Percentiles rank a stretch among this genome's conserved stretches.
These are phyloP conservation scores for Silene uniflora DNA, from an alignment of 148 eudicot species.

Conservation along the genomic window DNA sequence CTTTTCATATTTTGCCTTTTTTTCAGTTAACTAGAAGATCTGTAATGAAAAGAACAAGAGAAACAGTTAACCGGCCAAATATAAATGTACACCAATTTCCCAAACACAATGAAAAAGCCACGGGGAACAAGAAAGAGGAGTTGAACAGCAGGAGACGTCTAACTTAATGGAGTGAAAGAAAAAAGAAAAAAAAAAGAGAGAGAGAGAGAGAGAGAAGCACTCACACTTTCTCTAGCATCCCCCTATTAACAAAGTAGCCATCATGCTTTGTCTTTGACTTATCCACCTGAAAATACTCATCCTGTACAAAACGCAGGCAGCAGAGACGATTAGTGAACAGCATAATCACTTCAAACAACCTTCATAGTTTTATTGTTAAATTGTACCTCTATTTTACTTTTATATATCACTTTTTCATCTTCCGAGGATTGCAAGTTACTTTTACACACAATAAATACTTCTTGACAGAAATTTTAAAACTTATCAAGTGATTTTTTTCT, in stretches of 20 bases:
- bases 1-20: not conserved
- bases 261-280: slow-evolving; percentile 93
- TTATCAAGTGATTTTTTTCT: no score
- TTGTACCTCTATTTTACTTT: not conserved
- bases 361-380: no score
- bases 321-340: not conserved
- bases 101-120: not conserved
- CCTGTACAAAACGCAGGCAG: slow-evolving; percentile 43
- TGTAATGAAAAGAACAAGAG: not conserved
- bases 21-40: not conserved
- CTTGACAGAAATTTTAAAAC: no score
- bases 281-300: slow-evolving; percentile 98
- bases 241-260: slow-evolving; percentile 94
- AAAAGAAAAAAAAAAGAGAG: no score
- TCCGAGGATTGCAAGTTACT: not conserved
- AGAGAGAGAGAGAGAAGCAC: no score
- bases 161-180: not conserved
- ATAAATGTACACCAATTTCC: not conserved
- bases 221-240: slow-evolving; percentile 80
- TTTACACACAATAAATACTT: not conserved
- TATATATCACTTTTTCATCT: not conserved
- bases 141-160: not conserved
- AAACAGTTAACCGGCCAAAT: not conserved
- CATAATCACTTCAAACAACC: not conserved
- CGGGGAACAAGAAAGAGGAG: not conserved